Percentiles rank a stretch among this genome's conserved stretches.
Evolutionary conservation across 176 grass and related monocot species (phyloP).

Genomic region (Aegilops bicornis): DNA sequence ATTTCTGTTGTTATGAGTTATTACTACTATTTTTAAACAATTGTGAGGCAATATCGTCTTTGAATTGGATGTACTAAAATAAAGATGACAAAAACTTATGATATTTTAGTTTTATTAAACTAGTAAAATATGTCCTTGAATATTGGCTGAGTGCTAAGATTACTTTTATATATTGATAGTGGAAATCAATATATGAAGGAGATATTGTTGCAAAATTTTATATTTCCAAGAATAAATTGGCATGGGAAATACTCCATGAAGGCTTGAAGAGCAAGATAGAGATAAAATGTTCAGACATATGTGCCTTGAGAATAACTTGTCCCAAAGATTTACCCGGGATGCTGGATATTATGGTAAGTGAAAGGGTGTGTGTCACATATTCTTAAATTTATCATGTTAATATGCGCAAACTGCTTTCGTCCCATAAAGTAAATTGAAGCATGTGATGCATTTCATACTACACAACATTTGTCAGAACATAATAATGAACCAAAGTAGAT

Average conservation of each 20-base stretch:
- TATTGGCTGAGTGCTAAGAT: neutral
- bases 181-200: conserved; percentile 47
- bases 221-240: conserved; percentile 41
- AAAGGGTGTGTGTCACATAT: neutral
- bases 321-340: conserved; percentile 41
- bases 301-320: conserved; percentile 44
- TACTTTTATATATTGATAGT: neutral
- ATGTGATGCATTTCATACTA: neutral
- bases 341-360: conserved; percentile 49
- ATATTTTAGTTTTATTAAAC: neutral
- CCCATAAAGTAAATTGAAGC: neutral
- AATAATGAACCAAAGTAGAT: neutral
- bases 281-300: conserved; percentile 47
- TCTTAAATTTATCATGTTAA: neutral
- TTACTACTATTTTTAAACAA: neutral
- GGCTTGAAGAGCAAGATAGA: conserved; percentile 65
- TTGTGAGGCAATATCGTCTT: neutral
- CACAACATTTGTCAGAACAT: neutral
- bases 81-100: neutral
- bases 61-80: neutral
- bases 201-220: conserved; percentile 64
- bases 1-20: neutral
- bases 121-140: neutral
- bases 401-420: neutral
- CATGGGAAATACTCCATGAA: conserved; percentile 57